These are phyloP conservation scores for Trichoderma koningii DNA, from an alignment of 2,329 filamentous ascomycete genomes.

Conservation along the genomic window DNA sequence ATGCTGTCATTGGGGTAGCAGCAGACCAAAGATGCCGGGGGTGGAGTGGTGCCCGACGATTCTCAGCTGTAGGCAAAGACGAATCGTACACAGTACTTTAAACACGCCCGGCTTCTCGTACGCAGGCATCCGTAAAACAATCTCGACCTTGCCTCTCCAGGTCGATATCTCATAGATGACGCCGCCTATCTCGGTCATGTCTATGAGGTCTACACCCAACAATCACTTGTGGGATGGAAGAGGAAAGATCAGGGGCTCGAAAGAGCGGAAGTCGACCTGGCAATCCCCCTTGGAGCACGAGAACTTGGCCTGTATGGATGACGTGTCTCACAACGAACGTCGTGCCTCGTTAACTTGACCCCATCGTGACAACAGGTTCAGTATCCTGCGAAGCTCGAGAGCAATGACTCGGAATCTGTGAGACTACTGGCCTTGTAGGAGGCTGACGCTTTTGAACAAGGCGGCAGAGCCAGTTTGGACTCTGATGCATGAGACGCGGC, in stretches of 20 bases:
- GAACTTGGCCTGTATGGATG: neutral
- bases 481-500: constrained; percentile 4
- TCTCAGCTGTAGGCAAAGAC: neutral
- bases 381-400: neutral
- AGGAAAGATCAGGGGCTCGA: neutral
- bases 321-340: constrained; percentile 19
- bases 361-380: neutral
- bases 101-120: neutral
- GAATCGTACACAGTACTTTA: neutral
- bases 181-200: neutral
- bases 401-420: neutral
- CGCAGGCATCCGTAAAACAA: neutral
- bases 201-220: neutral
- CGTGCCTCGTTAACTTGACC: neutral
- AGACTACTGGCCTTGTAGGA: neutral
- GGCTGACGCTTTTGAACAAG: neutral
- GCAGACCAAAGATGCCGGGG: neutral
- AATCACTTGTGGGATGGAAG: neutral
- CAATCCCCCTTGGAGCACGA: neutral
- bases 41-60: neutral
- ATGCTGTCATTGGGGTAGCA: neutral
- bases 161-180: neutral
- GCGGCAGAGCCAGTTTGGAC: neutral
- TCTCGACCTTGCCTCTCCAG: neutral
- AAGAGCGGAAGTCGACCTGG: neutral